phyloP scores from a whole-genome alignment of 768 basidiomycete species.

The Hydnomerulius pinastri region DNA sequence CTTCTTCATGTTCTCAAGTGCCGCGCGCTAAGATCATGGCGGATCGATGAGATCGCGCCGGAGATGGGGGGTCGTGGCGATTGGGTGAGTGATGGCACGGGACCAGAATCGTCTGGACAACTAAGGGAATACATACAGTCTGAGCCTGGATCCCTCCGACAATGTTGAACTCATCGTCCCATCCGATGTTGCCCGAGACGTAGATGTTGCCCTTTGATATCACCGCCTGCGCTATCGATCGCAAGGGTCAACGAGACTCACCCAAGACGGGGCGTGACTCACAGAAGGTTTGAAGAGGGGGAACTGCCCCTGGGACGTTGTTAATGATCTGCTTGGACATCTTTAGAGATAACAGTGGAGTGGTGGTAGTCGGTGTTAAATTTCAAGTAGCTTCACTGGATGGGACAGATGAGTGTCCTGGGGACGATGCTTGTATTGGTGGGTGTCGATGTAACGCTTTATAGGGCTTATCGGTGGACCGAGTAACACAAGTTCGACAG shows the following conservation, averaged over 20 bases:
- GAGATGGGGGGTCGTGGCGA: not conserved
- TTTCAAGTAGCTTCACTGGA: too few relatives aligned
- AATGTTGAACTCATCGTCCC: slow-evolving; percentile 30
- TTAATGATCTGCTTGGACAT: slow-evolving; percentile 35
- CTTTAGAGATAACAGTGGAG: too few relatives aligned
- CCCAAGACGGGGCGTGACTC: not conserved
- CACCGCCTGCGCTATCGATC: slow-evolving; percentile 38
- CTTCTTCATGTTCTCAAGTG: slow-evolving; percentile 40
- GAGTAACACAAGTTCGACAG: too few relatives aligned
- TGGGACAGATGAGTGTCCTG: too few relatives aligned
- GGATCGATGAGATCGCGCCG: not conserved
- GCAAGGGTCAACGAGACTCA: not conserved
- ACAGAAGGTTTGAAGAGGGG: slow-evolving; percentile 39
- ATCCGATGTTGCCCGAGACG: slow-evolving; percentile 44
- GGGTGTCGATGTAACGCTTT: too few relatives aligned
- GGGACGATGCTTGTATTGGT: too few relatives aligned
- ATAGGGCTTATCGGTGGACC: too few relatives aligned
- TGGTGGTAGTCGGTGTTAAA: too few relatives aligned
- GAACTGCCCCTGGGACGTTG: slow-evolving; percentile 29
- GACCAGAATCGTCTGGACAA: not conserved
- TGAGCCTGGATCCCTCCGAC: slow-evolving; percentile 40
- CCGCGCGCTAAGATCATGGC: slow-evolving; percentile 30
- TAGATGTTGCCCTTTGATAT: slow-evolving; percentile 37
- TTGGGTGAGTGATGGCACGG: not conserved
- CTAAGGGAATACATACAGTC: slow-evolving; percentile 29